These are phyloP conservation scores for Citrus glauca DNA, from an alignment of 345 rosid genomes.

Conservation along the genomic window DNA sequence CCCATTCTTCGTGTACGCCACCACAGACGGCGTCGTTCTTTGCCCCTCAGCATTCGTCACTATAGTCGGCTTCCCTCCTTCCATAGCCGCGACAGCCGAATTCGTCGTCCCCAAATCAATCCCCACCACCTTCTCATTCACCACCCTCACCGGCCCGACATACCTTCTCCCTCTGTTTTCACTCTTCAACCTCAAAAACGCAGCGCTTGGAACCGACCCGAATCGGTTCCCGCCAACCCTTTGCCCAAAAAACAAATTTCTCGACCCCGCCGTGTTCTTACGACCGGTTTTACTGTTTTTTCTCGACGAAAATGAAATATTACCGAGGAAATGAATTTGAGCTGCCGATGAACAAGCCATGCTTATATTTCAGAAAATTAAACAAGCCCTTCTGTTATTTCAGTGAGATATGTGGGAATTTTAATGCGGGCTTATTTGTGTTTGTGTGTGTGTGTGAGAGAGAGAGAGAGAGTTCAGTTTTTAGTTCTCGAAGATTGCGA, in stretches of 20 bases:
- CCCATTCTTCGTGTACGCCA: conserved; percentile 85
- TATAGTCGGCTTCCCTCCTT: conserved; percentile 97
- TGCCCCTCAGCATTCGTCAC: conserved; percentile 97
- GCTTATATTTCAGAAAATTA: too few species aligned
- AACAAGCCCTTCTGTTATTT: neutral
- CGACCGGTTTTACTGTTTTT: conserved; percentile 7
- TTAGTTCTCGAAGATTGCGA: neutral
- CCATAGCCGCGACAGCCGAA: conserved; percentile 99
- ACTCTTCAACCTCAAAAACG: conserved; percentile 40
- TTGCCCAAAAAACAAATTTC: conserved; percentile 63
- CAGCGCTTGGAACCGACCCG: conserved; percentile 23
- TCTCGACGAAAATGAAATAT: conserved; percentile 33
- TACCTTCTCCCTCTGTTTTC: conserved; percentile 31
- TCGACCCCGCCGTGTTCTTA: conserved; percentile 8
- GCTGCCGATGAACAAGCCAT: conserved; percentile 87
- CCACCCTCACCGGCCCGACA: conserved; percentile 62
- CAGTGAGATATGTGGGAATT: neutral
- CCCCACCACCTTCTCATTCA: conserved; percentile 87
- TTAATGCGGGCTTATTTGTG: too few species aligned
- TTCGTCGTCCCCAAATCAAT: conserved; percentile 97
- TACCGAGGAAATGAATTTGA: conserved; percentile 67
- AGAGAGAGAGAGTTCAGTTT: neutral
- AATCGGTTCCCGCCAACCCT: conserved; percentile 25
- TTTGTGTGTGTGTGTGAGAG: neutral
- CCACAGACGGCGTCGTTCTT: conserved; percentile 95